A percentile compares a stretch with the other conserved stretches of the same genome.
Evolutionary conservation across 768 basidiomycete species (phyloP).

Genomic region (Russula compacta): DNA sequence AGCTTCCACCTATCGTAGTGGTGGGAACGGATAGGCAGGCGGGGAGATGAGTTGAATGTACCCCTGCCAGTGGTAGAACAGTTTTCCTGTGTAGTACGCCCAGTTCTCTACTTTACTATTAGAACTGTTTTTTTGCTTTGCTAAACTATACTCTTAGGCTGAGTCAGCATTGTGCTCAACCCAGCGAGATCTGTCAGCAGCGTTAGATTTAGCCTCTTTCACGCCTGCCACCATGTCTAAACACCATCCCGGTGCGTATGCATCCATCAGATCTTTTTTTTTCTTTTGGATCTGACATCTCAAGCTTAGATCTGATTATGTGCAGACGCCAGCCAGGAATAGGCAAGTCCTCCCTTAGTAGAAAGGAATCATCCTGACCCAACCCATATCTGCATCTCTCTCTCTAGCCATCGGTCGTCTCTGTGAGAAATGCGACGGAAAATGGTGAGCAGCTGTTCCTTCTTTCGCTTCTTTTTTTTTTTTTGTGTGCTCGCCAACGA

Average conservation of each 20-base stretch:
- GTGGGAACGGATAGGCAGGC: conserved; percentile 29
- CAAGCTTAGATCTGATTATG: conserved; percentile 81
- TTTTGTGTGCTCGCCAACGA: neutral
- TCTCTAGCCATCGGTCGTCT: conserved; percentile 85
- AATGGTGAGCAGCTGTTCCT: conserved; percentile 59
- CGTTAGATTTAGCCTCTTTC: neutral
- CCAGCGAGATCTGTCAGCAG: neutral
- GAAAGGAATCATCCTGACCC: conserved; percentile 1
- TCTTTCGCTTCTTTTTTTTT: neutral
- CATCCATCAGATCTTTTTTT: neutral
- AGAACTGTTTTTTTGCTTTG: neutral
- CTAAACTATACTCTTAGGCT: neutral
- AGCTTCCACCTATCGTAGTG: conserved; percentile 96
- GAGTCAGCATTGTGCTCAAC: conserved; percentile 3
- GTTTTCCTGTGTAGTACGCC: conserved; percentile 4
- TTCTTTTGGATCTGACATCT: neutral
- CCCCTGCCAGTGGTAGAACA: neutral
- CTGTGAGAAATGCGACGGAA: conserved; percentile 98
- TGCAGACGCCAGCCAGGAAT: conserved; percentile 97
- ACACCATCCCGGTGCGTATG: conserved; percentile 28
- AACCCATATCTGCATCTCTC: neutral
- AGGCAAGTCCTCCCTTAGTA: conserved; percentile 39
- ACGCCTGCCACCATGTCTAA: conserved; percentile 26
- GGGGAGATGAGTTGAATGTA: neutral
- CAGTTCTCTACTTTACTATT: neutral